phyloP scores from a whole-genome alignment of 352 stramenopile species.

The Globisporangium irregulare region DNA sequence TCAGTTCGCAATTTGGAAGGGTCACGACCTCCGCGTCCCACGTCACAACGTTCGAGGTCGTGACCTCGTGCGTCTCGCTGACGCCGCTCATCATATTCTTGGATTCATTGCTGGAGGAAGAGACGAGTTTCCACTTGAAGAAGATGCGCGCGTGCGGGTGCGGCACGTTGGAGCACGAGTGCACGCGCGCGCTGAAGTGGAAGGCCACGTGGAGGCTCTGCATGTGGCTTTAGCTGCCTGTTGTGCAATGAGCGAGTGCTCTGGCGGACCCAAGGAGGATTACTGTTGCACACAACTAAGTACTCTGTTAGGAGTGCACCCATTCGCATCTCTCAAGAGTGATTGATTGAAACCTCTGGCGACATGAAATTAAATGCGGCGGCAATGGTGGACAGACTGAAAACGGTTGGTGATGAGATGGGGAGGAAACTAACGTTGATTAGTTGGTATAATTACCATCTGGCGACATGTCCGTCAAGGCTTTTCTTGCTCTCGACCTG shows the following conservation, averaged over 20 bases:
- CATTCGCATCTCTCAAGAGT: not conserved
- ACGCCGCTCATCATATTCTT: not conserved
- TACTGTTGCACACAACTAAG: not conserved
- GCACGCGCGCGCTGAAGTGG: conserved; percentile 26
- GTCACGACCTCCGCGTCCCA: conserved; percentile 22
- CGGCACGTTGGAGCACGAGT: conserved; percentile 38
- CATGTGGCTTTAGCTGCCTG: not conserved
- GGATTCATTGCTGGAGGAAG: too few relatives aligned
- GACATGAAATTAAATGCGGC: not conserved
- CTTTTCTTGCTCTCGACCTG: not conserved
- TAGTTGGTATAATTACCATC: not conserved
- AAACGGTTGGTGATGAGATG: not conserved
- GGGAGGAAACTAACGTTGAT: not conserved
- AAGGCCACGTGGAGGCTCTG: conserved; percentile 19
- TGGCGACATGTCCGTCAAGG: not conserved
- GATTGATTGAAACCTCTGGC: not conserved
- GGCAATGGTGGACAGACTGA: not conserved
- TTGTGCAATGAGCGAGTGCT: not conserved
- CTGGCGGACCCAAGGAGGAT: not conserved
- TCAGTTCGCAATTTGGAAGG: conserved; percentile 23
- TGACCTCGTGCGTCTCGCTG: conserved; percentile 23
- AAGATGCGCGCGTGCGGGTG: conserved; percentile 28
- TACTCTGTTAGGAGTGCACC: not conserved
- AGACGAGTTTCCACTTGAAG: conserved; percentile 34
- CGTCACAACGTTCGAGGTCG: conserved; percentile 24